Evolutionary conservation across 768 basidiomycete species (phyloP).

Genomic region (Lanmaoa pseudosensibilis): DNA sequence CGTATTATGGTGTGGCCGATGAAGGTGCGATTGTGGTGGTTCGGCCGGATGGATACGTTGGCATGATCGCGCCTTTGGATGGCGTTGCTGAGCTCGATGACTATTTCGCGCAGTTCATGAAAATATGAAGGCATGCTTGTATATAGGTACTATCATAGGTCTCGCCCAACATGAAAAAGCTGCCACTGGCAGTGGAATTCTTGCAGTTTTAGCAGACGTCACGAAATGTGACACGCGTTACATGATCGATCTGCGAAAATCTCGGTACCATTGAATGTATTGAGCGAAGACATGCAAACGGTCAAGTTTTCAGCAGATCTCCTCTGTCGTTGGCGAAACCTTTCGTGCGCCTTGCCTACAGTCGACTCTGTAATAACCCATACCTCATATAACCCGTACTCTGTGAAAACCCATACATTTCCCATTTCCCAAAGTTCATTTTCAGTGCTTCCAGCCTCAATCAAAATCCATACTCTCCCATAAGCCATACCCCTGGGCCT

Average conservation of each 20-base stretch:
- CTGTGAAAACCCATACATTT: too few relatives aligned
- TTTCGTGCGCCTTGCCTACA: too few relatives aligned
- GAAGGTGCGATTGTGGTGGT: constrained; percentile 32
- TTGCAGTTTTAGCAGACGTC: not conserved
- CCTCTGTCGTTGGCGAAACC: not conserved
- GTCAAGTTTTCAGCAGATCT: not conserved
- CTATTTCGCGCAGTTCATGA: constrained; percentile 52
- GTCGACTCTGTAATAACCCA: too few relatives aligned
- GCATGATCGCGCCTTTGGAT: constrained; percentile 51
- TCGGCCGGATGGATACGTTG: constrained; percentile 55
- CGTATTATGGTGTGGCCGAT: constrained; percentile 45
- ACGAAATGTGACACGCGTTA: not conserved
- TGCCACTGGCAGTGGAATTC: too few relatives aligned
- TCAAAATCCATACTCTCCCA: too few relatives aligned
- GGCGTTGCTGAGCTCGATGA: constrained; percentile 35
- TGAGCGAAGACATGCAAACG: not conserved
- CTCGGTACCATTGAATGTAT: not conserved
- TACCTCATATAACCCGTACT: too few relatives aligned
- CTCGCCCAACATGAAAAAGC: too few relatives aligned
- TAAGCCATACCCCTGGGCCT: too few relatives aligned
- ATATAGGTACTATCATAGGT: not conserved
- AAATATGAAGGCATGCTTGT: not conserved
- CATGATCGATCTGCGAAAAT: not conserved
- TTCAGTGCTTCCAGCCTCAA: too few relatives aligned
- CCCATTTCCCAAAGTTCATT: too few relatives aligned